Conservation (phyloP, 2,329 filamentous ascomycete species). For the Fusarium paranaense region DNA sequence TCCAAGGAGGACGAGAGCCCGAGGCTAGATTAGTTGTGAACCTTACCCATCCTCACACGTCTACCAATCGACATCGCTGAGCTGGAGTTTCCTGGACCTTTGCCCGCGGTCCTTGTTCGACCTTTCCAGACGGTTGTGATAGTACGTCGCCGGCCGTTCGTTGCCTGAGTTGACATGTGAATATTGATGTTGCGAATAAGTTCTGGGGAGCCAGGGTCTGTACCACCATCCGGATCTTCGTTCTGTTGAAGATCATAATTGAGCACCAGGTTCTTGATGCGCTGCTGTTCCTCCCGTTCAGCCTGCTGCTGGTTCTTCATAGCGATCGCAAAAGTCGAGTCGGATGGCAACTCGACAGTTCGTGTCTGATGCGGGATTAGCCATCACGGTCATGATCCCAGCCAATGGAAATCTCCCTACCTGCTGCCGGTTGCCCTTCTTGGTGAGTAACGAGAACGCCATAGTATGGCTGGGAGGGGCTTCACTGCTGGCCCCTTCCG, state of each 20-base stretch:
- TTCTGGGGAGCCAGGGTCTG: constrained; percentile 28
- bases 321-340: constrained; percentile 94
- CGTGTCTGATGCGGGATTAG: constrained; percentile 72
- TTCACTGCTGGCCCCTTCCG: constrained; percentile 43
- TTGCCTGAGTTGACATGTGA: constrained; percentile 61
- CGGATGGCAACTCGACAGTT: constrained; percentile 87
- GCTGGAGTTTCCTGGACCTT: constrained; percentile 88
- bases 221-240: constrained; percentile 81
- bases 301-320: constrained; percentile 97
- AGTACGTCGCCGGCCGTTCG: constrained; percentile 61
- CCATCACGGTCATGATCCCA: background rate
- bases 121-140: constrained; percentile 68
- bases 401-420: constrained; percentile 55
- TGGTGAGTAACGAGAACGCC: constrained; percentile 96
- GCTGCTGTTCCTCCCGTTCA: constrained; percentile 94
- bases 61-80: constrained; percentile 99
- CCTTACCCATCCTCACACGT: constrained; percentile 23
- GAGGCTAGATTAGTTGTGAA: constrained; percentile 25
- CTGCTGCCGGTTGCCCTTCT: constrained; percentile 95
- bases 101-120: constrained; percentile 76
- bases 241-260: constrained; percentile 94
- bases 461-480: constrained; percentile 70
- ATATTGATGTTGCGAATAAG: constrained; percentile 54
- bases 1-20: constrained; percentile 8
- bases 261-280: constrained; percentile 96